Conservation (phyloP, 2,329 filamentous ascomycete species). For the Alternaria ethzedia region DNA sequence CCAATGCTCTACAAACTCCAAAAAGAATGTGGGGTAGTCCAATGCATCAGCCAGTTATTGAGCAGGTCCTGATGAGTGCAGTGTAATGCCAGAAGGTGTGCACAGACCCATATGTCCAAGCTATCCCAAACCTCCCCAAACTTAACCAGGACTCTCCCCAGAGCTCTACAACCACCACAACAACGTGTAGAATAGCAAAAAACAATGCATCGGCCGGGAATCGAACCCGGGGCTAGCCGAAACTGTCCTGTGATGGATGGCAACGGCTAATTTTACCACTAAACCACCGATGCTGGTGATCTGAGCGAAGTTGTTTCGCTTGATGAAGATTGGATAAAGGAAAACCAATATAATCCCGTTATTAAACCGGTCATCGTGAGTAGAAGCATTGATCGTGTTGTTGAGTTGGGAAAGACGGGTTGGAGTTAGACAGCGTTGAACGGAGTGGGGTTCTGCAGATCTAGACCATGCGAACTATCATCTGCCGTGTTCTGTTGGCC, state of each 20-base stretch:
- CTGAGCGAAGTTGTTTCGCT: not conserved
- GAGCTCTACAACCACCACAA: not conserved
- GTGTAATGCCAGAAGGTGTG: accelerated
- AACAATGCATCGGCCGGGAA: conserved; percentile 15
- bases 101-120: not conserved
- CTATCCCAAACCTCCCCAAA: not conserved
- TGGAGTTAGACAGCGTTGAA: not conserved
- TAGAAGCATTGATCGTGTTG: not conserved
- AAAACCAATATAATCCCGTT: no score
- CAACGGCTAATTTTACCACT: conserved; percentile 26
- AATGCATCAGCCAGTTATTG: not conserved
- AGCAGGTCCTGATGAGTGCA: accelerated
- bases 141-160: not conserved
- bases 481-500: not conserved
- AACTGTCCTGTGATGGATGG: conserved; percentile 4
- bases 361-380: no score
- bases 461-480: not conserved
- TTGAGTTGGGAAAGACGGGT: not conserved
- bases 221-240: conserved; percentile 23
- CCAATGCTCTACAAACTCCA: accelerated
- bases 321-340: no score
- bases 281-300: conserved; percentile 18
- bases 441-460: not conserved
- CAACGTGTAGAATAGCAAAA: not conserved
- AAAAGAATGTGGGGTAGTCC: accelerated